phyloP scores from a whole-genome alignment of 2,329 filamentous ascomycete genomes.

The Leptographium procerum region DNA sequence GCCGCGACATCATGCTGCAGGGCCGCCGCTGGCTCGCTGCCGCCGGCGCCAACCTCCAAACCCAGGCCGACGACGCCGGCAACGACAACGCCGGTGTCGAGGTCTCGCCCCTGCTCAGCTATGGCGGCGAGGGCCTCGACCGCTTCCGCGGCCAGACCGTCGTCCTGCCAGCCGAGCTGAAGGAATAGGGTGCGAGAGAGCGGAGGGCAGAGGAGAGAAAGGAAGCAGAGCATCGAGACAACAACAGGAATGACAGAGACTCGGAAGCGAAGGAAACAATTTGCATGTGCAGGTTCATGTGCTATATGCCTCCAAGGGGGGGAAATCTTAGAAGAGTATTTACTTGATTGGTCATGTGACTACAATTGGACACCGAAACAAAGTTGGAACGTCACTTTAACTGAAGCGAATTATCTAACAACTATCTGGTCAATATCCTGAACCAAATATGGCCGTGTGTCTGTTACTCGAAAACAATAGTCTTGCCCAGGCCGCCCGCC shows the following conservation, averaged over 20 bases:
- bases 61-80: constrained; percentile 27
- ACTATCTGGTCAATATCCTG: no score
- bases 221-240: no score
- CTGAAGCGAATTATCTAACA: no score
- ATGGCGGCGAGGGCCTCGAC: constrained; percentile 56
- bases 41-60: constrained; percentile 62
- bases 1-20: constrained; percentile 78
- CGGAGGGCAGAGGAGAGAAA: neutral
- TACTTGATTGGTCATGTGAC: neutral
- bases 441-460: neutral
- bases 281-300: neutral
- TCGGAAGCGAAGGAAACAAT: no score
- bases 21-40: constrained; percentile 75
- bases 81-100: constrained; percentile 63
- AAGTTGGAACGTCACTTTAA: no score
- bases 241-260: no score
- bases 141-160: constrained; percentile 41
- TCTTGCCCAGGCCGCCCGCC: constrained; percentile 27
- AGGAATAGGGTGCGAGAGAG: constrained; percentile 18
- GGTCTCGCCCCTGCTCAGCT: constrained; percentile 87
- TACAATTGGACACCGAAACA: neutral
- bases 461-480: constrained; percentile 22
- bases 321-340: no score
- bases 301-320: no score
- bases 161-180: constrained; percentile 37